phyloP scores from a whole-genome alignment of 2,329 filamentous ascomycete genomes.

The Colletotrichum acutatum region DNA sequence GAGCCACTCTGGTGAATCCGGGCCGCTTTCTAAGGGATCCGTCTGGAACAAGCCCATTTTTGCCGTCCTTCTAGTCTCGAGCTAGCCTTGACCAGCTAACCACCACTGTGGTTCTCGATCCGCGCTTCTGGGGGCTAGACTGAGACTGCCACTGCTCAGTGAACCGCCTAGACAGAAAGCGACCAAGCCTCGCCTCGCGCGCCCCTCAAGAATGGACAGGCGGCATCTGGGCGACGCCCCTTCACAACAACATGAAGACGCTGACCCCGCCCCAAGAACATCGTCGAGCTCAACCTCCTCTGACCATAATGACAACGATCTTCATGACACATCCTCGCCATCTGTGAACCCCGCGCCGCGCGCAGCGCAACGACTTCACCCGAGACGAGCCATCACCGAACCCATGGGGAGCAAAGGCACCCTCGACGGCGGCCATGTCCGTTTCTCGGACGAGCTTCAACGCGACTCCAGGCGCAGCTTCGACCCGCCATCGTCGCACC shows the following conservation, averaged over 20 bases:
- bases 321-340: slow-evolving; percentile 16
- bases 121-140: slow-evolving; percentile 1
- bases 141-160: slow-evolving; percentile 7
- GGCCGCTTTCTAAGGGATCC: slow-evolving; percentile 21
- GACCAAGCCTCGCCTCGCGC: slow-evolving; percentile 3
- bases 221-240: slow-evolving; percentile 19
- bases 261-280: slow-evolving; percentile 17
- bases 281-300: slow-evolving; percentile 5
- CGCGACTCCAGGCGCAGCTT: slow-evolving; percentile 33
- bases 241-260: slow-evolving; percentile 29
- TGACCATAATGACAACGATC: neutral
- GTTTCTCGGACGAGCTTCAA: slow-evolving; percentile 41
- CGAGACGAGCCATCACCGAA: slow-evolving; percentile 34
- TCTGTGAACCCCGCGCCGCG: slow-evolving; percentile 25
- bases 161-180: slow-evolving; percentile 27
- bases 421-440: slow-evolving; percentile 38
- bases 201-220: slow-evolving; percentile 26
- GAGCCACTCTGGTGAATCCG: slow-evolving; percentile 32
- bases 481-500: slow-evolving; percentile 15
- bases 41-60: slow-evolving; percentile 26
- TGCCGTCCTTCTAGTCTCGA: slow-evolving; percentile 8
- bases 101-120: slow-evolving; percentile 15
- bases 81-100: slow-evolving; percentile 14
- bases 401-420: slow-evolving; percentile 31
- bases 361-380: slow-evolving; percentile 20